These are phyloP conservation scores for Xylariaceae sp. DNA, from an alignment of 2,329 filamentous ascomycete genomes.

Conservation along the genomic window DNA sequence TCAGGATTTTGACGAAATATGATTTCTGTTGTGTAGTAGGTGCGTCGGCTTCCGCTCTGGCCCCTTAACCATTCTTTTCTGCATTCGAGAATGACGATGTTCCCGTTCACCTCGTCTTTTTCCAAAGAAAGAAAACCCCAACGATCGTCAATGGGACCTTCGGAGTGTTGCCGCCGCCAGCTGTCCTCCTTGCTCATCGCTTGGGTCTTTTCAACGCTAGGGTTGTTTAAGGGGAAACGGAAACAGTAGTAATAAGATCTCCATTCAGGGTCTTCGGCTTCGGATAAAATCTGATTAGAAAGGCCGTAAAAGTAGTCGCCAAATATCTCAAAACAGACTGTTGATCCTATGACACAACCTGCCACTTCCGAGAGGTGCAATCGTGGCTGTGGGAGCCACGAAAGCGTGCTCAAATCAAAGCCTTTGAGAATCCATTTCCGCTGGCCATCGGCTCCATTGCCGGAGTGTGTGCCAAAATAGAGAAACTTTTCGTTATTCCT, in stretches of 20 bases:
- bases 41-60: conserved; percentile 55
- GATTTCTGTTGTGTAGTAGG: conserved; percentile 59
- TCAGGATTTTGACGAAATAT: conserved; percentile 33
- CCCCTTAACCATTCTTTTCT: conserved; percentile 59
- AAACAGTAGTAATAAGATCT: conserved; percentile 65
- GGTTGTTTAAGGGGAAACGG: conserved; percentile 52
- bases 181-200: conserved; percentile 43
- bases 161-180: conserved; percentile 62
- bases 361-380: conserved; percentile 54
- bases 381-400: conserved; percentile 38
- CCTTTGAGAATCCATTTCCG: conserved; percentile 59
- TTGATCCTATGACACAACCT: conserved; percentile 60
- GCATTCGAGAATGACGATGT: conserved; percentile 59
- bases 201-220: conserved; percentile 37
- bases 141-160: conserved; percentile 68
- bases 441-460: conserved; percentile 47
- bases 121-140: conserved; percentile 64
- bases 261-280: conserved; percentile 60
- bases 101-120: conserved; percentile 53
- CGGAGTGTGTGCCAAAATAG: conserved; percentile 61
- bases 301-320: conserved; percentile 62
- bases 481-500: conserved; percentile 58
- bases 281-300: conserved; percentile 59
- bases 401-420: conserved; percentile 40
- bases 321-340: conserved; percentile 67